phyloP scores from a whole-genome alignment of 2,329 filamentous ascomycete genomes.

The Zarea fungicola region DNA sequence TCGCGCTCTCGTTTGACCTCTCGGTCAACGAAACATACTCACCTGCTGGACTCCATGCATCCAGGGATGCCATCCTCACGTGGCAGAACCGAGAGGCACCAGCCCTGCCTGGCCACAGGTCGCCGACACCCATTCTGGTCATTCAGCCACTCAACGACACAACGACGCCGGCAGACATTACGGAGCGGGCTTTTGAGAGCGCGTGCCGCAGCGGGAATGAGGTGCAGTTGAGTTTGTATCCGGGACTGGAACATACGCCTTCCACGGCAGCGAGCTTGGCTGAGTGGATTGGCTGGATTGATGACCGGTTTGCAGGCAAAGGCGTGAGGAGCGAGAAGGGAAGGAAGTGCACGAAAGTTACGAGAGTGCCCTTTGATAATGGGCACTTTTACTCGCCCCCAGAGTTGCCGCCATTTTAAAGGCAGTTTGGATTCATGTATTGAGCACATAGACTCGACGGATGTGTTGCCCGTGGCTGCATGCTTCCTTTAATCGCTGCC shows the following conservation, averaged over 20 bases:
- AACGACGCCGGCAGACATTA: conserved; percentile 9
- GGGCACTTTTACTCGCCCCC: not conserved
- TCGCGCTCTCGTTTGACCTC: conserved; percentile 5
- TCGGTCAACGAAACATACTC: not conserved
- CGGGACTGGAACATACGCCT: conserved; percentile 9
- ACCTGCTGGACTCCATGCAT: not conserved
- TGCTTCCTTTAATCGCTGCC: no score
- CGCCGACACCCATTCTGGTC: conserved; percentile 15
- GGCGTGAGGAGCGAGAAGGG: not conserved
- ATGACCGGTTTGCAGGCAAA: conserved; percentile 1
- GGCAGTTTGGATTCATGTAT: not conserved
- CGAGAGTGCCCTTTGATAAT: not conserved
- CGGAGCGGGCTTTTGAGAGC: not conserved
- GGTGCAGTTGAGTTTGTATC: conserved; percentile 13
- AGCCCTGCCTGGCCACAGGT: conserved; percentile 5
- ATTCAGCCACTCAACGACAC: conserved; percentile 14
- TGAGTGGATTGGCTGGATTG: conserved; percentile 12
- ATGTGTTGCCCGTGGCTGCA: no score
- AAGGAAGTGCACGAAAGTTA: not conserved
- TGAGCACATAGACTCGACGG: no score
- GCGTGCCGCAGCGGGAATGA: conserved; percentile 12
- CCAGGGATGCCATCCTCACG: not conserved
- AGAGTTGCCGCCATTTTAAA: not conserved
- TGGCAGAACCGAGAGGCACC: conserved; percentile 12
- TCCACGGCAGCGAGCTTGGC: conserved; percentile 2